Evolutionary conservation across 1,284 basidiomycete species (phyloP), one percentile per base, ranked within the genome.

Genomic region (Fomitiporia mediterranea): DNA sequence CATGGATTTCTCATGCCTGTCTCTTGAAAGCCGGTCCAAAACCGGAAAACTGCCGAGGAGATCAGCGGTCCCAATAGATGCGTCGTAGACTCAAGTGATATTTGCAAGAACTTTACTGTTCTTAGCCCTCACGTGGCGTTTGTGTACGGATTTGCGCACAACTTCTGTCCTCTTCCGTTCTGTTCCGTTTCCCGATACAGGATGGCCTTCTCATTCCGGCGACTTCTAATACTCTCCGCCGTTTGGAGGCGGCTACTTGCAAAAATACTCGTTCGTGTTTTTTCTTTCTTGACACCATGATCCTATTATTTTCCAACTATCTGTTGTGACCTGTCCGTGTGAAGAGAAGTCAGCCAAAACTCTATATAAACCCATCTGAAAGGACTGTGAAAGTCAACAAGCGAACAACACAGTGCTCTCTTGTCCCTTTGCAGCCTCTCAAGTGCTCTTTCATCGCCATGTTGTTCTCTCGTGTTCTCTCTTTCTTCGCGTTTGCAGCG

Each of bases 401-500:
- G n/a, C 37, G 27, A 39, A 30, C 37, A n/a, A n/a, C 27, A 15
- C n/a, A 35, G 23, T 38, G 50, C 37, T 51, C 37, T 39, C 17
- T 42, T 40, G 37, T 40, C 27, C 15, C 23, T n/a, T n/a, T 9
- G 4, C 44, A 46, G 44, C 2, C 27, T 28, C 44, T 46, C 44
- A 27, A 46, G 19, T 27, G n/a, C 37, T 39, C 25, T 9, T 28
- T 21, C 2, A 37, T 17, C 47, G 23, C 35, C 19, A 56, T 56
- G 55, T 35, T 51, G 15, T 56, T 56, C 55, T 56, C 55, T 35
- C 47, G 49, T 11, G 43, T 56, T 37, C 27, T 35, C 48, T 43
- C 47, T 19, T 51, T 56, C 30, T 56, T 51, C 39, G 48, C 21
- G 1, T 30, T 56, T 27, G 40, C 43, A 21, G 17, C 39, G 44